These are phyloP conservation scores for Boletus sp. DNA, from an alignment of 768 basidiomycete genomes.

Conservation along the genomic window DNA sequence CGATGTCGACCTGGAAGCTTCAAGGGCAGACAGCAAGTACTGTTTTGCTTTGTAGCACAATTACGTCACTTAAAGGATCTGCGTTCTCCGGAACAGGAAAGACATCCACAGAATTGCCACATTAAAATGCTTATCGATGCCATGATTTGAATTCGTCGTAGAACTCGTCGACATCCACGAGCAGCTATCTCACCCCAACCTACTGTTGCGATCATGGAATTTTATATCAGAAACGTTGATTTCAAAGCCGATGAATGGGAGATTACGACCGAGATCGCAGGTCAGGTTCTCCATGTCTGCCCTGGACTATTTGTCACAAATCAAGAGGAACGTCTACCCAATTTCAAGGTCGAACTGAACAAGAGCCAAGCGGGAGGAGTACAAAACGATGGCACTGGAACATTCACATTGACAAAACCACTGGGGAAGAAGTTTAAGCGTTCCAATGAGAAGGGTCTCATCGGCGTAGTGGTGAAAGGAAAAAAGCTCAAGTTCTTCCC, in stretches of 20 bases:
- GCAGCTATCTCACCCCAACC: not conserved
- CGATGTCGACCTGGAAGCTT: too few species aligned
- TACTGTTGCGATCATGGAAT: conserved; percentile 34
- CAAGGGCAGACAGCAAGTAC: not conserved
- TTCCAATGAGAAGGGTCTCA: conserved; percentile 38
- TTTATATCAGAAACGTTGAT: conserved; percentile 34
- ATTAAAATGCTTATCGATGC: conserved; percentile 5
- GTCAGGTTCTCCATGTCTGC: conserved; percentile 47
- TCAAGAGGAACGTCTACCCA: conserved; percentile 37
- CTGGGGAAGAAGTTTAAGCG: conserved; percentile 48
- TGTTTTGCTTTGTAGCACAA: not conserved
- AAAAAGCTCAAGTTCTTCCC: conserved; percentile 38
- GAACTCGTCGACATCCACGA: not conserved
- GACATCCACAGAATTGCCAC: not conserved
- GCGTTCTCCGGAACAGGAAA: conserved; percentile 8
- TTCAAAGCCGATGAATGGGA: conserved; percentile 49
- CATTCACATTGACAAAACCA: conserved; percentile 26
- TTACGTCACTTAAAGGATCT: not conserved
- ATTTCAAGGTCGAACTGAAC: conserved; percentile 62
- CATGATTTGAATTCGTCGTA: not conserved
- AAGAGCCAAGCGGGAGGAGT: conserved; percentile 47
- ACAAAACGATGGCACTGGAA: conserved; percentile 55
- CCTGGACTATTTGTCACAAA: conserved; percentile 28
- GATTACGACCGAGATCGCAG: conserved; percentile 54
- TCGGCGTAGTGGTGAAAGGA: conserved; percentile 39